Base-by-base conservation (phyloP, 1,284 basidiomycete species). In the Rhodotorula sp. region DNA sequence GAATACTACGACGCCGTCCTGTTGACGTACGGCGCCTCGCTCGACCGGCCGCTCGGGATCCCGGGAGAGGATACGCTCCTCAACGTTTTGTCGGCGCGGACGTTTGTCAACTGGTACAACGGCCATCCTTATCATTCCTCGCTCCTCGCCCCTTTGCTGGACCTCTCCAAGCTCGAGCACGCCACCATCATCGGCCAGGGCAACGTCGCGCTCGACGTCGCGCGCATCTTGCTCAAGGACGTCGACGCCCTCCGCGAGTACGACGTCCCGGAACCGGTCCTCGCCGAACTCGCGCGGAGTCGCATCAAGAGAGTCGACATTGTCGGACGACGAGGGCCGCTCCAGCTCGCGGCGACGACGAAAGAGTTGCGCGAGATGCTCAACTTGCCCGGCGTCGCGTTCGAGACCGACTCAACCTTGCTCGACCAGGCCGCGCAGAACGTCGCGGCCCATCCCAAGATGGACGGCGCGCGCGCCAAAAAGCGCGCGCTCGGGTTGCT, bases 21-120 rank as follows among this genome's bases (percentile, higher is more conserved):
- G 26, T 87, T 94, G 75, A 88, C 92, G 1, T 89, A 91, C 6
- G 93, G 93, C 8, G 91, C 91, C 64, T 85, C 90, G 0, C 81
- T 87, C 81, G 39, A 83, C 85, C 58, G 81, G 2, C 71, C 73
- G 0, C 77, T 84, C 5, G 78, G 78, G n/a, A 76, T 83, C 12
- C 79, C 79, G 1, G 81, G 81, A 23, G 79, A 80, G 15, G 26
- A 71, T 75, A 67, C 84, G 7, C 78, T 86, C 5, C n/a, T 62
- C 0, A 81, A 87, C 72, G 91, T 91, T 73, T 81, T 90, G 2
- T 88, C 93, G 2, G 94, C 95, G 0, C 85, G 97, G 6, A 88
- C 88, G 1, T 84, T 99, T 65, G 96, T 99, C 3, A 91, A 95
- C 78, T 99, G 96, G 96, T 99, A 99, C 83, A 99, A 97, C 51